Percentiles rank a stretch among this genome's conserved stretches.
Evolutionary conservation across 257 asterid species (phyloP).

Genomic region (Scutellaria baicalensis): DNA sequence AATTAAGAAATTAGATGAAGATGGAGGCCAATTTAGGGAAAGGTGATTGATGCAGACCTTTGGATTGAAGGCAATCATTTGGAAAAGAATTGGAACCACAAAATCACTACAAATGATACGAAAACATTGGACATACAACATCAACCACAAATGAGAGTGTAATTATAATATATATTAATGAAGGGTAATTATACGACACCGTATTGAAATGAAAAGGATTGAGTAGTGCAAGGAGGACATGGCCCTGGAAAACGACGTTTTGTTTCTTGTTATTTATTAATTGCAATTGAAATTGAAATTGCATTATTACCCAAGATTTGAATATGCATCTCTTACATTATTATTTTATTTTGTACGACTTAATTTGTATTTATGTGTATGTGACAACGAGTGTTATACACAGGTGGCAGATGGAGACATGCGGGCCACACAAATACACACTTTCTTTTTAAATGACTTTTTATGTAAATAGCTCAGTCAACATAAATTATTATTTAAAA

Average conservation of each 20-base stretch:
- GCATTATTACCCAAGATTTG: slow-evolving; percentile 20
- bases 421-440: no score
- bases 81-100: slow-evolving; percentile 15
- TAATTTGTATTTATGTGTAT: background rate
- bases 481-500: no score
- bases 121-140: background rate
- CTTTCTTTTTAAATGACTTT: no score
- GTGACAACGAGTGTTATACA: no score
- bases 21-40: slow-evolving; percentile 5
- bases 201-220: background rate
- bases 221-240: background rate
- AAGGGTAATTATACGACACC: no score
- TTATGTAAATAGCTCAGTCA: no score
- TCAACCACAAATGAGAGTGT: background rate
- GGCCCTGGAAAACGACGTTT: slow-evolving; percentile 27
- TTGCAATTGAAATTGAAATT: slow-evolving; percentile 8
- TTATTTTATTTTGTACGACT: background rate
- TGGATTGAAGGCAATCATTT: slow-evolving; percentile 22
- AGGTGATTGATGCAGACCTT: slow-evolving; percentile 5
- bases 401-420: no score
- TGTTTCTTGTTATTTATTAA: slow-evolving; percentile 24
- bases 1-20: no score
- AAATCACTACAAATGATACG: slow-evolving; percentile 3
- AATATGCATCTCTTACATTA: background rate
- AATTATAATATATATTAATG: no score